phyloP scores from a whole-genome alignment of 352 stramenopile species.

The Phytophthora hibernalis region DNA sequence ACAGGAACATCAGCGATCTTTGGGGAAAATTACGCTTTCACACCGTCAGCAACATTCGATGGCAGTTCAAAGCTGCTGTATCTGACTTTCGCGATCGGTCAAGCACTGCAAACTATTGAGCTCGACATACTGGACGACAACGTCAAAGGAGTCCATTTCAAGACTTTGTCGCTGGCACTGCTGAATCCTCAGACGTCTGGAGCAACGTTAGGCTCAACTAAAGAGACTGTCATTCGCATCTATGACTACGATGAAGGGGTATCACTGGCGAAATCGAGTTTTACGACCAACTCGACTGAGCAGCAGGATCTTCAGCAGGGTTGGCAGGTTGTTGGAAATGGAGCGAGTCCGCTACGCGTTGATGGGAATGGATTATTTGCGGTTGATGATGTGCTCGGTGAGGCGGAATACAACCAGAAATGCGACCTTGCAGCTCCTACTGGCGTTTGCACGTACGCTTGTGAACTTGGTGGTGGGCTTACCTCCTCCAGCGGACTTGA shows the following conservation, averaged over 20 bases:
- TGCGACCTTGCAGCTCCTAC: slow-evolving; percentile 68
- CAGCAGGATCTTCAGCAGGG: slow-evolving; percentile 36
- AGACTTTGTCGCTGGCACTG: slow-evolving; percentile 55
- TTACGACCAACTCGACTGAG: slow-evolving; percentile 23
- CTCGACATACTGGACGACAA: slow-evolving; percentile 59
- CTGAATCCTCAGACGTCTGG: slow-evolving; percentile 32
- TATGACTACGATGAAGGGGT: slow-evolving; percentile 66
- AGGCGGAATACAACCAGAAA: slow-evolving; percentile 69
- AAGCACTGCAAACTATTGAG: slow-evolving; percentile 49
- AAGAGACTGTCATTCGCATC: slow-evolving; percentile 52
- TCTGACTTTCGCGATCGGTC: slow-evolving; percentile 64
- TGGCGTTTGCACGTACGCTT: slow-evolving; percentile 58
- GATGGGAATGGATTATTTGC: slow-evolving; percentile 66
- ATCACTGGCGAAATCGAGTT: slow-evolving; percentile 36
- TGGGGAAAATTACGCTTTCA: slow-evolving; percentile 49
- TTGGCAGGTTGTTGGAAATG: slow-evolving; percentile 69
- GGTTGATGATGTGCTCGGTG: slow-evolving; percentile 63
- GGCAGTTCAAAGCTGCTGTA: slow-evolving; percentile 37
- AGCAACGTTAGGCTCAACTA: slow-evolving; percentile 40
- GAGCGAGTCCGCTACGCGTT: slow-evolving; percentile 45
- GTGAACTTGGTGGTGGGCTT: slow-evolving; percentile 53
- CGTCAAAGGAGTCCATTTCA: slow-evolving; percentile 57
- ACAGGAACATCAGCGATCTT: slow-evolving; percentile 42
- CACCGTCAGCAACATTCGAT: slow-evolving; percentile 32
- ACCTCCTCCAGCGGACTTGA: slow-evolving; percentile 18